Evolutionary conservation across 805 yeast species (phyloP).

Genomic region (Ogataea pini): DNA sequence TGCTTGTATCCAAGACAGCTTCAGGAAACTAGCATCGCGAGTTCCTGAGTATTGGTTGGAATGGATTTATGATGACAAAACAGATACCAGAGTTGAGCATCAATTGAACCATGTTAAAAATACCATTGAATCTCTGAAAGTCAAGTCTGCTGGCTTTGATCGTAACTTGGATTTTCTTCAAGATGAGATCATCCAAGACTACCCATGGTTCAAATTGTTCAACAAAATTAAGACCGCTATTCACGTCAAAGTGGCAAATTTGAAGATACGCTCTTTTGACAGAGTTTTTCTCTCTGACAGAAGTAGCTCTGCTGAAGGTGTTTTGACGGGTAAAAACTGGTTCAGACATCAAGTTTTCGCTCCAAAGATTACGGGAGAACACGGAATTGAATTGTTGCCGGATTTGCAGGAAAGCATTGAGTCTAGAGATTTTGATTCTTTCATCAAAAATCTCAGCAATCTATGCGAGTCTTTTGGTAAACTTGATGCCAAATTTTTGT

Average conservation of each 20-base stretch:
- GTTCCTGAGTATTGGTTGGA: constrained; percentile 37
- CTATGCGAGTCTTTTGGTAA: constrained; percentile 13
- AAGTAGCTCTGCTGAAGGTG: constrained; percentile 32
- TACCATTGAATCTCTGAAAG: constrained; percentile 13
- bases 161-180: constrained; percentile 39
- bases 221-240: constrained; percentile 62
- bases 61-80: constrained; percentile 16
- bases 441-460: constrained; percentile 18
- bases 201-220: constrained; percentile 72
- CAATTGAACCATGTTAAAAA: constrained; percentile 12
- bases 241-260: constrained; percentile 54
- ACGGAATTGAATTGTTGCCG: constrained; percentile 55
- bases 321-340: constrained; percentile 55
- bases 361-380: constrained; percentile 54
- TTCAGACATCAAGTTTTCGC: constrained; percentile 66
- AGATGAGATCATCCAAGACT: constrained; percentile 57
- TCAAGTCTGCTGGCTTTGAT: constrained; percentile 24
- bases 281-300: constrained; percentile 46
- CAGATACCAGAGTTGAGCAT: constrained; percentile 28
- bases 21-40: constrained; percentile 24
- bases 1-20: constrained; percentile 41
- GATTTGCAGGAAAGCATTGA: constrained; percentile 58
- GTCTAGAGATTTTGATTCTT: constrained; percentile 43
- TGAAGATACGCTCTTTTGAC: constrained; percentile 55
- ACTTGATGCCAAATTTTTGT: constrained; percentile 14